phyloP scores from a whole-genome alignment of 306 rosid species.

The Luffa aegyptiaca region DNA sequence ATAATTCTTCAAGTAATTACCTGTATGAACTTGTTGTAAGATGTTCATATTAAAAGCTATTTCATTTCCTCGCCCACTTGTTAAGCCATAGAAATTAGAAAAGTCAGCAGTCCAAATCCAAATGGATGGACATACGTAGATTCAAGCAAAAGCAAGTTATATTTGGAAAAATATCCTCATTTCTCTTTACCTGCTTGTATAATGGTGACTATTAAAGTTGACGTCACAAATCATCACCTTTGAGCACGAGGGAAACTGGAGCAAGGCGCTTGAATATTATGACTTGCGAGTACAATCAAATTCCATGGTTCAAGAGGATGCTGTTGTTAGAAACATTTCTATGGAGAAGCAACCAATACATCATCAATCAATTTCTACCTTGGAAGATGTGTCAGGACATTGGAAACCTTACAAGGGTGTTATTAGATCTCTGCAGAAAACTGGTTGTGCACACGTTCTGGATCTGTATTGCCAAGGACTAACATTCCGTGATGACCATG shows the following conservation, averaged over 20 bases:
- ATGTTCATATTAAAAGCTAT: neutral
- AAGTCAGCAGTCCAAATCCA: neutral
- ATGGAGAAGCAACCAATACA: conserved; percentile 23
- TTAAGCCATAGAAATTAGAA: neutral
- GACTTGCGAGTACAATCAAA: conserved; percentile 78
- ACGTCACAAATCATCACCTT: conserved; percentile 70
- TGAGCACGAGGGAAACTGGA: conserved; percentile 97
- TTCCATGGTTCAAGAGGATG: conserved; percentile 28
- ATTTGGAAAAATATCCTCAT: neutral
- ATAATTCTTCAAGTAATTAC: neutral
- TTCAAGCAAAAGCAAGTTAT: neutral
- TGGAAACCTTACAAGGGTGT: conserved; percentile 72
- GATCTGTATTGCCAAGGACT: conserved; percentile 89
- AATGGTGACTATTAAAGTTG: conserved; percentile 43
- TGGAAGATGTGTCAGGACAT: conserved; percentile 35
- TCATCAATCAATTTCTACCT: conserved; percentile 23
- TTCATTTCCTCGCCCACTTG: neutral
- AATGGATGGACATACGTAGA: neutral
- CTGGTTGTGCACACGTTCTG: conserved; percentile 76
- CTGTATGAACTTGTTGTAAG: neutral
- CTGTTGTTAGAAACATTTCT: conserved; percentile 27
- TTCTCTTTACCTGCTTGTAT: conserved; percentile 4
- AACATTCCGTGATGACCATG: conserved; percentile 48
- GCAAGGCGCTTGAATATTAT: conserved; percentile 92
- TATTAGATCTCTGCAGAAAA: conserved; percentile 77